phyloP scores from a whole-genome alignment of 2,329 filamentous ascomycete species.

The Botrytis fabae region DNA sequence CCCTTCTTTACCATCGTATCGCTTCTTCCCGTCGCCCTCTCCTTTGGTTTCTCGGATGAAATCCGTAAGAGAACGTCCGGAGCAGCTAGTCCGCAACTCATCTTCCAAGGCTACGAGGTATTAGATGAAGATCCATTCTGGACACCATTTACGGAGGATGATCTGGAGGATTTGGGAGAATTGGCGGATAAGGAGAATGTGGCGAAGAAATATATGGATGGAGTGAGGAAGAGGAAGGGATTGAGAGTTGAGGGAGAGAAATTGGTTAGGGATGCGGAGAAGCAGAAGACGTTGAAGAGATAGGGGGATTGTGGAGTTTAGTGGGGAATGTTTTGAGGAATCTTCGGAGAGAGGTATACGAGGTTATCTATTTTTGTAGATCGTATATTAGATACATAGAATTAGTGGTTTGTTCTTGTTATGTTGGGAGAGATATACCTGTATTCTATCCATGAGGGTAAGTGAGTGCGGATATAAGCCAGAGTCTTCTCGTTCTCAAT shows the following conservation, averaged over 20 bases:
- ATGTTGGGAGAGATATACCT: too few species aligned
- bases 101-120: constrained; percentile 90
- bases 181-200: constrained; percentile 93
- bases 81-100: constrained; percentile 86
- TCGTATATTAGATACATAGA: not conserved
- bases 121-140: constrained; percentile 96
- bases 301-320: constrained; percentile 36
- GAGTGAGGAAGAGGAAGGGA: constrained; percentile 83
- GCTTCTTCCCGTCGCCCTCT: constrained; percentile 86
- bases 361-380: not conserved
- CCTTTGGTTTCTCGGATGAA: constrained; percentile 94
- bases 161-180: constrained; percentile 93
- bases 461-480: too few species aligned
- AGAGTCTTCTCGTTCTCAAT: too few species aligned
- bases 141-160: constrained; percentile 95
- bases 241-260: constrained; percentile 76
- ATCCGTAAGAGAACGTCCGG: constrained; percentile 93
- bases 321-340: not conserved
- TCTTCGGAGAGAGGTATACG: not conserved
- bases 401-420: too few species aligned
- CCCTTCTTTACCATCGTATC: constrained; percentile 95
- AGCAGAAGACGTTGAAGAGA: constrained; percentile 73
- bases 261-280: constrained; percentile 85
- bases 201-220: constrained; percentile 93
- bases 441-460: too few species aligned